Base-by-base conservation (phyloP, 2,329 filamentous ascomycete genomes). In the Microdochium trichocladiopsis region DNA sequence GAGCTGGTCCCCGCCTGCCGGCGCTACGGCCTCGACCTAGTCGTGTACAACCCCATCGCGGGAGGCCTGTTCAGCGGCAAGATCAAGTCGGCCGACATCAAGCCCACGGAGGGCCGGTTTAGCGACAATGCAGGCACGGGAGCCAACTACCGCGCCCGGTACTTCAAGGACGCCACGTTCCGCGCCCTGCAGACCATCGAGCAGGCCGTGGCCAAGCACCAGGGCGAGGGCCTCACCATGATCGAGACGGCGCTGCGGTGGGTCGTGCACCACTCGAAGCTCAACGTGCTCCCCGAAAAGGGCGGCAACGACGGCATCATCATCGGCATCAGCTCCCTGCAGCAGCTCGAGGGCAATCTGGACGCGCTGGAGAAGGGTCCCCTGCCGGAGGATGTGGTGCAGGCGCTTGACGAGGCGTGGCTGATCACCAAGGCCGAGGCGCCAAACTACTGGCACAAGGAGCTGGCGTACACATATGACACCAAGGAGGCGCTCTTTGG, bases 1-100 rank as follows among this genome's bases (percentile, higher is more conserved):
- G 89, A 94, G 67, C 73, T 94, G 43, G 78, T 94, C 51, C 82
- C 83, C 2, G 83, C 84, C 22, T 91, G 87, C 63, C 82, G 82
- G 22, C 81, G 87, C 50, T 93, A 90, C 66, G 87, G 87, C 2
- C 76, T 94, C 22, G 86, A 91, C 56, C 78, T 94, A 47, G 88
- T 93, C 8, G 75, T 90, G 43, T 93, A 92, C 71, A 95, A 94
- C 66, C 90, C 89, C 1, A 74, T 93, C 51, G 88, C 88, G 1
- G 90, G 89, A 21, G 90, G 90, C 2, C 72, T 95, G 12, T 87
- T 95, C 67, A 86, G 83, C 10, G 90, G 89, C 57, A 92, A 91
- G 71, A 84, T 89, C 73, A 88, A 87, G 71, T 79, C 80, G 50
- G 71, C 72, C 49, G 85, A 90, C 58, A 66, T 75, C 41, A 68